Evolutionary conservation across 108 stramenopile genomes (phyloP), one percentile per base, ranked within the genome.

Genomic region (Pseudonitzschia delicatissima): DNA sequence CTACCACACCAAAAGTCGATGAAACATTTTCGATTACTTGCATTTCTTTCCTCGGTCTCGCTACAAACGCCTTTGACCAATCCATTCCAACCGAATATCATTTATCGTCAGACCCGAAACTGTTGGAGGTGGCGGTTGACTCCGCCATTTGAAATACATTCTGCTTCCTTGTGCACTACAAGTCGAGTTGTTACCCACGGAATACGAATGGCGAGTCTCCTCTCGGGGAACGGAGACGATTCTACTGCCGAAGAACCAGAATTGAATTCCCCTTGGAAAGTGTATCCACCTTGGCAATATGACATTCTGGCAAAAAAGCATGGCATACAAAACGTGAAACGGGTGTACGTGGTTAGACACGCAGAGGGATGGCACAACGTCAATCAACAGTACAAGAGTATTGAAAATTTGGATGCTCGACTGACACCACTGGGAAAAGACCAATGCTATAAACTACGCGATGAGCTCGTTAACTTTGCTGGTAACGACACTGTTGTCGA

Each of bases 341-440:
- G 50, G 35, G 66, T 91, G 26, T 83, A 87, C 53, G 63, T 86
- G 47, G 65, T 87, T 28, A 72, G 87, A 18, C 82, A 86, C 59
- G 85, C 85, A 33, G 80, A 91, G 67, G 90, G 90, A 8, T 64
- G 74, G 9, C 90, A 91, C 74, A 91, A 91, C 74, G 86, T 90
- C 62, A 68, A 81, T 66, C 28, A 51, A 36, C 18, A 52, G 13
- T 74, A 83, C 49, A 28, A 79, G 15, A 60, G 70, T 42, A 37
- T 66, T 25, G 27, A 1, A 6, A 62, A 82, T 28, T 23, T 79
- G 3, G 83, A 84, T 71, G 83, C 83, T 48, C 75, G 81, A 26
- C 55, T 88, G 67, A 77, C 83, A 32, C 45, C 51, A 27, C 25
- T 66, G 23, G 73, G 83, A 25, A 49, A 50, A 34, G 23, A 44